A percentile compares a stretch with the other conserved stretches of the same genome.
phyloP scores from a whole-genome alignment of 306 rosid species.

The Rubus idaeus region DNA sequence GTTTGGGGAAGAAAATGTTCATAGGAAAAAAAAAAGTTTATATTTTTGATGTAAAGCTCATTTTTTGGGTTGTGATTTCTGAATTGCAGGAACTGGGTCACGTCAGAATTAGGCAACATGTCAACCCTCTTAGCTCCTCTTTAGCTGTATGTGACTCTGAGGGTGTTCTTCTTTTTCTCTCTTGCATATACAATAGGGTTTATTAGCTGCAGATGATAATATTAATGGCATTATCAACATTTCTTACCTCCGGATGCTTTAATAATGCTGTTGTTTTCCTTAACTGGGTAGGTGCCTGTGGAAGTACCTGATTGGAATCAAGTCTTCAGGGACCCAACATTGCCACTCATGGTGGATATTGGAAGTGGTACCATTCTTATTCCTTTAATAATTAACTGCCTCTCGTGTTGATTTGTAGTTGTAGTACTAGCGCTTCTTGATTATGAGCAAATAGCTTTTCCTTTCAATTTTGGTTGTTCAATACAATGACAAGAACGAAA shows the following conservation, averaged over 20 bases:
- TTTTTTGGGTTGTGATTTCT: background rate
- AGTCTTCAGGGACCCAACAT: slow-evolving; percentile 70
- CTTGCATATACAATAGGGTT: background rate
- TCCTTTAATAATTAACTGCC: background rate
- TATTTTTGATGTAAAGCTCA: background rate
- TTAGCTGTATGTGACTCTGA: slow-evolving; percentile 58
- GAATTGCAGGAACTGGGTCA: slow-evolving; percentile 72
- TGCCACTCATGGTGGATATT: slow-evolving; percentile 91
- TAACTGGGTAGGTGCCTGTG: slow-evolving; percentile 53
- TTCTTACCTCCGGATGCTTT: background rate
- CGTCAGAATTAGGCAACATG: slow-evolving; percentile 91
- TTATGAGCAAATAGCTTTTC: background rate
- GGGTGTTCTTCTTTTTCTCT: slow-evolving; percentile 12
- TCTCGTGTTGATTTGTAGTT: slow-evolving; percentile 3
- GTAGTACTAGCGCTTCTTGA: background rate
- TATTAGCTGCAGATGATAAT: background rate
- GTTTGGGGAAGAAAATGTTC: background rate
- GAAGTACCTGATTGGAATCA: slow-evolving; percentile 78
- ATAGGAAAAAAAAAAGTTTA: background rate
- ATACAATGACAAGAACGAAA: background rate
- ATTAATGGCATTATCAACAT: background rate
- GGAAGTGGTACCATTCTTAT: slow-evolving; percentile 66
- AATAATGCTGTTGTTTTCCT: background rate
- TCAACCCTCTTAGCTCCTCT: slow-evolving; percentile 77
- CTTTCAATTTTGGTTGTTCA: background rate